Conservation (phyloP, 2,329 filamentous ascomycete species). For the Botrytis tulipae region DNA sequence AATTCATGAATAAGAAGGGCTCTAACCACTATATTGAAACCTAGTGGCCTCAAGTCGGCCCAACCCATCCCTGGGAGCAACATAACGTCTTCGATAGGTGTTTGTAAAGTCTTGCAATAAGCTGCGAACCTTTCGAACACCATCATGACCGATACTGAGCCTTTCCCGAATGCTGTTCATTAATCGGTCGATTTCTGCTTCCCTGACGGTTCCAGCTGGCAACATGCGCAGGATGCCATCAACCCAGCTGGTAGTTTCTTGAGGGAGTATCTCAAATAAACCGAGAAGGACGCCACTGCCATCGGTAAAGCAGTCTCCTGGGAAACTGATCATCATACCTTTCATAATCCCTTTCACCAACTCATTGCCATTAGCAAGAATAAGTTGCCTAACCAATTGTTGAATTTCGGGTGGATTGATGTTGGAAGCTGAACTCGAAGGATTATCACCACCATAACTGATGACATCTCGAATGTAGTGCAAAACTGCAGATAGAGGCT, state of each 20-base stretch:
- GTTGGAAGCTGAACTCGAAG: constrained; percentile 58
- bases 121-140: constrained; percentile 73
- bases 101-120: constrained; percentile 96
- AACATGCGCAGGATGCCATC: constrained; percentile 80
- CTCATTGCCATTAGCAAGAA: constrained; percentile 68
- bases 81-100: constrained; percentile 86
- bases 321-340: constrained; percentile 99
- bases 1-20: background rate
- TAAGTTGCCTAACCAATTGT: constrained; percentile 68
- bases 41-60: constrained; percentile 82
- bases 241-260: constrained; percentile 78
- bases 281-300: constrained; percentile 88
- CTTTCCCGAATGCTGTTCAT: constrained; percentile 78
- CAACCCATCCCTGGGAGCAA: constrained; percentile 89
- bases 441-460: constrained; percentile 79
- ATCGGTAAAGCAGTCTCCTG: constrained; percentile 90
- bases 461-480: constrained; percentile 92
- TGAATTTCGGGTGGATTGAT: constrained; percentile 68
- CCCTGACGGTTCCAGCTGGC: constrained; percentile 76
- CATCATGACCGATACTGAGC: constrained; percentile 61
- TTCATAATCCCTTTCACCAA: constrained; percentile 88
- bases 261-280: constrained; percentile 82
- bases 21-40: constrained; percentile 66
- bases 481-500: constrained; percentile 85
- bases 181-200: constrained; percentile 76